Evolutionary conservation across 106 monocot genomes (phyloP), one percentile per base, ranked within the genome.

Genomic region (Dendrobium huoshanense): DNA sequence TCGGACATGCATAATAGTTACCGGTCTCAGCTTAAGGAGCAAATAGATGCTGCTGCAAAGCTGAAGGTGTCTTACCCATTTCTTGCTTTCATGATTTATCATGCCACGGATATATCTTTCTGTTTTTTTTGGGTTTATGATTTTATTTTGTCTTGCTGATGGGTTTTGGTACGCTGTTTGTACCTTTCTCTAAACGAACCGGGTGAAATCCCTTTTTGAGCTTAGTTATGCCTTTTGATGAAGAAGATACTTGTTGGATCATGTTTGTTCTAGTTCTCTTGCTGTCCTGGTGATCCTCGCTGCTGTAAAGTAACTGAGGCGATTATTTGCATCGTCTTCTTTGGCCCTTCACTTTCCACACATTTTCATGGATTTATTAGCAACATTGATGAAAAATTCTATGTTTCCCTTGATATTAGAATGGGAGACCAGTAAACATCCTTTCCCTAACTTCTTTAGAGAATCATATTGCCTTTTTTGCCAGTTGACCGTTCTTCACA

Each of bases 41-140:
- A 93, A 25, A 76, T 64, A 2, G 74, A 83, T 67, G 75, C 74
- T 7, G 80, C 77, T 84, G 73, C 80, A 4, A 85, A 87, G 37
- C 83, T 95, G 6, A 95, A 95, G 99, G 99, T 99, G 10, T 79
- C 29, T n/a, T 16, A 18, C 44, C n/a, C 25, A 22, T 25, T 80
- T 74, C 74, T 80, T 33, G 33, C 10, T 55, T 73, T 70, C 20
- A 49, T 65, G 75, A 44, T 81, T 17, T 25, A 41, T 85, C 10
- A 33, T 72, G 27, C 17, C 16, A 72, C 5, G 27, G 74, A 74
- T 44, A 74, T 74, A 74, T 74, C 43, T 74, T 74, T 13, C 22
- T 44, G 9, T 6, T 29, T 9, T 27, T 58, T 13, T 58, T 4
- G 58, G 4, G 58, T 16, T 58, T 13, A 17, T 58, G 17, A 58